Base-by-base conservation (phyloP, 768 basidiomycete species). In the Sistotremastrum niveocremeum region DNA sequence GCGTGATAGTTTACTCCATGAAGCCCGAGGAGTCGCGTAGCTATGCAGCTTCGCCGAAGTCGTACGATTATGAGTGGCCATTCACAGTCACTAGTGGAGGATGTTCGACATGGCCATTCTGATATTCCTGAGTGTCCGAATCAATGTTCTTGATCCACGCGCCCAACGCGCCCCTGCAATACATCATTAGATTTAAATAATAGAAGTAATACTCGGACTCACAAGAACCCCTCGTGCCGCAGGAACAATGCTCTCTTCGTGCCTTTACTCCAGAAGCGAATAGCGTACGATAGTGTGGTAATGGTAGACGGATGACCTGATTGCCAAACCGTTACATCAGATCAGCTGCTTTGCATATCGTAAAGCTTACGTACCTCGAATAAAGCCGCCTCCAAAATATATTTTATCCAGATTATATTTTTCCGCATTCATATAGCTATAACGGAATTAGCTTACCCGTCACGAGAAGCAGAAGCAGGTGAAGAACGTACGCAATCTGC, bases 361-460 rank as follows among this genome's bases (percentile, higher is more conserved):
- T 6, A 33, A 28, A 29, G 38, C 7, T 12, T 36, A 62, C 77
- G 47, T 54, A 89, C 88, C 94, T 71, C 95, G 75, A 62, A 99
- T 99, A 66, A 97, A 99, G 64, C 88, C 97, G 3, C 95, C 95
- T 29, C 95, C 93, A 71, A 98, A 99, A 69, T 97, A 99, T 53
- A 99, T 98, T 59, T 88, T 78, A 56, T 95, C 88, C 49, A 99
- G 63, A 54, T 86, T 81, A 62, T 98, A 95, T 68, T 98, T 98
- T 62, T 98, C 95, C 46, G 95, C 95, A 61, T 99, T 98, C 95
- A 99, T 98, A 64, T 91, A 97, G 41, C 89, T 94, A 59, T 33
- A n/a, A 10, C 33, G 8, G 45, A 46, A 45, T 37, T 34, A 52
- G 47, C 30, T 30, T 29, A 37, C 45, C 36, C 34, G 3, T 31